Evolutionary conservation across 495 filamentous ascomycete genomes (phyloP), one percentile per base, ranked within the genome.

Genomic region (Echria macrotheca): DNA sequence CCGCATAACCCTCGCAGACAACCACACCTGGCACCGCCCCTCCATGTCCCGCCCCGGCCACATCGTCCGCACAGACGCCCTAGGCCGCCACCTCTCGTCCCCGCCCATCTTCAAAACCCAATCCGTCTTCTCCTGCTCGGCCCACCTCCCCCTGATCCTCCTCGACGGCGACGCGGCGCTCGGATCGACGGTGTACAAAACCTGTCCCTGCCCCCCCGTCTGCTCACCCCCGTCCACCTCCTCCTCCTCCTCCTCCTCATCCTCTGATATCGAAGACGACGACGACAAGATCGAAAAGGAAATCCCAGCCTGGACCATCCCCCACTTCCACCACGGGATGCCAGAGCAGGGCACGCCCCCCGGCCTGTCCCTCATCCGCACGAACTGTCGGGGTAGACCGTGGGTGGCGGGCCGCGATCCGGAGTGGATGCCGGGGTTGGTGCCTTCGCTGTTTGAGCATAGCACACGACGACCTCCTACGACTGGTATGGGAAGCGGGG

Each of bases 91-190:
- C 4, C 47, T 47, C 1, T 44, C 26, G 15, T 40, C 49, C 0
- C 42, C 42, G 9, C 25, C 25, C 2, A 10, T 5, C 24, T 56
- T 61, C 58, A 47, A 32, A 4, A 28, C 43, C 5, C 45, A 53
- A 8, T 61, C 57, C 21, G 47, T 68, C 4, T 67, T 68, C 33
- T 50, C 65, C 17, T 68, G 67, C 50, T 67, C 58, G n/a, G 31
- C 65, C 0, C 58, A 55, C 5, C 47, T 68, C 3, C 65, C 67
- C 12, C 49, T 67, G 15, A 47, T 67, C 6, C 52, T 63, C 4
- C 22, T 55, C 5, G 28, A 57, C 1, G 39, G 37, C 5, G 67
- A 70, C 36, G 56, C 58, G 0, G 50, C 59, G 2, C 44, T 60
- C 0, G 54, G 45, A 3, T 48, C 59, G 3, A 50, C 40, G 10